Base-by-base conservation (phyloP, 2,329 filamentous ascomycete species). In the Hymenoscyphus repandus region DNA sequence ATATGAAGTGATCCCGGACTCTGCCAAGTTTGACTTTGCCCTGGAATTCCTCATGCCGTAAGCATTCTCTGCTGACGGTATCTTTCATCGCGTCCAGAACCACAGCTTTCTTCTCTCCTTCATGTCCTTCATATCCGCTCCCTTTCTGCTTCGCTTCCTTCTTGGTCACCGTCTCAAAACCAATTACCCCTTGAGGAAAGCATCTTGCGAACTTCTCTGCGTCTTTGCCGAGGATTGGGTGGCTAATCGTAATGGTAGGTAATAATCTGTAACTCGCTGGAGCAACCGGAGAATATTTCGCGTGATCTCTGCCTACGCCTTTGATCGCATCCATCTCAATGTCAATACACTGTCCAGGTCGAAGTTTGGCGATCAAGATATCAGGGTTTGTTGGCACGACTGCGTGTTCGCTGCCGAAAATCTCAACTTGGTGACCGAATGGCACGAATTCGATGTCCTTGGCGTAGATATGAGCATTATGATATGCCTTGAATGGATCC, bases 271-370 rank as follows among this genome's bases (percentile, higher is more conserved):
- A 99, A 20, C 87, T 89, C 2, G 93, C 93, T 1, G 93, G 96
- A 2, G 92, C 91, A 33, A 97, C 93, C 42, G 93, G 93, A 0
- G 90, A 96, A 74, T 93, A 99, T 71, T 99, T 99, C 62, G 93
- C 86, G 69, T 99, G 93, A 70, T 99, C 93, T 57, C 86, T 83
- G 43, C 93, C 93, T 59, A 95, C 83, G 54, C 95, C 93, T 73
- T 96, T 95, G 72, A 95, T 84, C 73, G 92, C 93, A 74, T 97
- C 91, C 79, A 95, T 86, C 59, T 88, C 83, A 55, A 96, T 75
- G 64, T 88, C 79, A 63, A 99, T 88, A 62, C 82, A 80, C 75
- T 99, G 95, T 4, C 87, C 88, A 0, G 95, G 93, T 27, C 93
- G 84, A 70, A 99, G 74, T 75, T 99, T 99, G 54, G 90, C 90